phyloP scores from a whole-genome alignment of 352 stramenopile genomes.

The Halophytophthora batemanensis region DNA sequence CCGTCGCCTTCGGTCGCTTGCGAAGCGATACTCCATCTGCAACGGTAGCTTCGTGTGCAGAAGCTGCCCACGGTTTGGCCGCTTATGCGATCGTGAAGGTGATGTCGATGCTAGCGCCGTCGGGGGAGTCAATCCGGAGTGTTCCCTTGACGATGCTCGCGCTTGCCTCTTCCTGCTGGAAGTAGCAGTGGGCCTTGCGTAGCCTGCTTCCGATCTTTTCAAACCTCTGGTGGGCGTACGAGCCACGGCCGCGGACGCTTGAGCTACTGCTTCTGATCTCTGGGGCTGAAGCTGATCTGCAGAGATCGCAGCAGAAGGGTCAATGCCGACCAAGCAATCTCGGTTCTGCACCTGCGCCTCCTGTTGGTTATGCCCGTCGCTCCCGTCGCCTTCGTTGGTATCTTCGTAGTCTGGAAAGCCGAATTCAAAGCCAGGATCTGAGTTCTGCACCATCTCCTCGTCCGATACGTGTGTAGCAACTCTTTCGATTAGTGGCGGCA shows the following conservation, averaged over 20 bases:
- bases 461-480: neutral
- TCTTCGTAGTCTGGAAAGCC: slow-evolving; percentile 9
- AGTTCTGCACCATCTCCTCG: neutral
- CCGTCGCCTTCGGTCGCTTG: slow-evolving; percentile 45
- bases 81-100: slow-evolving; percentile 23
- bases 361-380: slow-evolving; percentile 4
- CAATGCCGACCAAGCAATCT: neutral
- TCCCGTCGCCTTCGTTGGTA: neutral
- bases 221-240: too few relatives aligned
- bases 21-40: slow-evolving; percentile 54
- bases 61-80: slow-evolving; percentile 24
- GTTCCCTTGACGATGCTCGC: slow-evolving; percentile 1
- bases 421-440: slow-evolving; percentile 24
- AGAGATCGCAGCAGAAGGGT: neutral
- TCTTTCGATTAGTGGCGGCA: neutral
- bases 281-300: too few relatives aligned
- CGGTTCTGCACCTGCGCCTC: slow-evolving; percentile 12
- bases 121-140: slow-evolving; percentile 8
- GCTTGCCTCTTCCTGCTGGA: slow-evolving; percentile 17
- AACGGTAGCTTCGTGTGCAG: slow-evolving; percentile 63
- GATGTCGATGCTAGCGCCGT: slow-evolving; percentile 13
- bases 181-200: slow-evolving; percentile 11
- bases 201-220: too few relatives aligned
- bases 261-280: too few relatives aligned
- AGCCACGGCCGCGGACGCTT: too few relatives aligned